Conservation (phyloP, 2,329 filamentous ascomycete genomes). For the Ceratocystis eucalypticola region DNA sequence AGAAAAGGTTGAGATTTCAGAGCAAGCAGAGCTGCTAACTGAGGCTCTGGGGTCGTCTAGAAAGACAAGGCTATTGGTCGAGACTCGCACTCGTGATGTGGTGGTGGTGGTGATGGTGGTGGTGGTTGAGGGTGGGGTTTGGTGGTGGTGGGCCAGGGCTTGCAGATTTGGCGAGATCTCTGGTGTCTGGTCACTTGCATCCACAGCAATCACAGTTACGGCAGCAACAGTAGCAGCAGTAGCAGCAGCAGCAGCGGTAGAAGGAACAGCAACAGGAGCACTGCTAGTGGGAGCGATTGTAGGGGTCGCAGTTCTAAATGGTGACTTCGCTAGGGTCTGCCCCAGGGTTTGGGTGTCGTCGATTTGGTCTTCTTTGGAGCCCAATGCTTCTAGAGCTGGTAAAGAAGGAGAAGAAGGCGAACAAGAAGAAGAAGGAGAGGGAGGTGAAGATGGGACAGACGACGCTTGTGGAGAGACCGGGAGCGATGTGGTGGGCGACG, state of each 20-base stretch:
- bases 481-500: too few relatives aligned
- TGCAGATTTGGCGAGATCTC: neutral
- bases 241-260: neutral
- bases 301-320: too few relatives aligned
- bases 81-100: slow-evolving; percentile 19
- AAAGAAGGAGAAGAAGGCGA: neutral
- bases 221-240: neutral
- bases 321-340: neutral
- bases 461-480: too few relatives aligned
- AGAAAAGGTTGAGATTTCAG: slow-evolving; percentile 23
- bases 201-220: neutral
- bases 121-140: slow-evolving; percentile 21
- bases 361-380: slow-evolving; percentile 27
- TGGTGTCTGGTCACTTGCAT: neutral
- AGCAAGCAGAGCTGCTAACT: slow-evolving; percentile 21
- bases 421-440: neutral
- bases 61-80: slow-evolving; percentile 21
- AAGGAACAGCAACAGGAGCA: neutral
- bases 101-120: slow-evolving; percentile 16
- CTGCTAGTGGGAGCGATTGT: too few relatives aligned
- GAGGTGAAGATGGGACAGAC: neutral
- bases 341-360: slow-evolving; percentile 20
- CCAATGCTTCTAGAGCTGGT: too few relatives aligned
- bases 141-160: slow-evolving; percentile 18
- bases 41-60: slow-evolving; percentile 22